Conservation (phyloP, 768 basidiomycete species). For the Stropharia rugosoannulata region DNA sequence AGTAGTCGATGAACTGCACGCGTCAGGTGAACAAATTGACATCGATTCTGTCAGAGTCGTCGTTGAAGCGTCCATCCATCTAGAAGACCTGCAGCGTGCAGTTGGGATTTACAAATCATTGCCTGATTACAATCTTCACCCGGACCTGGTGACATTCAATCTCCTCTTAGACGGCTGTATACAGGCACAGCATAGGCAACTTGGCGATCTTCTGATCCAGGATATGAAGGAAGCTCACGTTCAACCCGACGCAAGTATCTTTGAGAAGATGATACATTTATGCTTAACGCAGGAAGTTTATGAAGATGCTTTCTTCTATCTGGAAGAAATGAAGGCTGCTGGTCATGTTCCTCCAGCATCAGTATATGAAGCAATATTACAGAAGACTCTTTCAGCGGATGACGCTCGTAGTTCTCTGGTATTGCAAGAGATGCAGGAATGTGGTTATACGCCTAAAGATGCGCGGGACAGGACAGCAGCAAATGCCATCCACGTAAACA, state of each 20-base stretch:
- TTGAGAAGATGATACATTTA: slow-evolving; percentile 65
- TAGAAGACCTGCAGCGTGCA: slow-evolving; percentile 73
- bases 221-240: slow-evolving; percentile 64
- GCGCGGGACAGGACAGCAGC: slow-evolving; percentile 7
- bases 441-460: slow-evolving; percentile 42
- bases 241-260: slow-evolving; percentile 58
- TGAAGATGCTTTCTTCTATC: slow-evolving; percentile 86
- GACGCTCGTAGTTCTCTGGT: slow-evolving; percentile 68
- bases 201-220: slow-evolving; percentile 65
- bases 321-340: slow-evolving; percentile 83
- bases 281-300: slow-evolving; percentile 72
- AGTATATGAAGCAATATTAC: slow-evolving; percentile 61
- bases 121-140: slow-evolving; percentile 50
- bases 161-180: slow-evolving; percentile 66
- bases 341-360: slow-evolving; percentile 49
- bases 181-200: slow-evolving; percentile 52
- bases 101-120: slow-evolving; percentile 74
- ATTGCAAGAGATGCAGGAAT: slow-evolving; percentile 67
- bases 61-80: slow-evolving; percentile 57
- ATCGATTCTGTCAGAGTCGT: slow-evolving; percentile 63
- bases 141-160: slow-evolving; percentile 69
- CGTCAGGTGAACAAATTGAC: slow-evolving; percentile 52
- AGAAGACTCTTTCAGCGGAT: slow-evolving; percentile 50
- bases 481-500: slow-evolving; percentile 3
- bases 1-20: slow-evolving; percentile 58